Evolutionary conservation across 2,329 filamentous ascomycete species (phyloP), one percentile per base, ranked within the genome.

Genomic region (Elsinoe necatrix): DNA sequence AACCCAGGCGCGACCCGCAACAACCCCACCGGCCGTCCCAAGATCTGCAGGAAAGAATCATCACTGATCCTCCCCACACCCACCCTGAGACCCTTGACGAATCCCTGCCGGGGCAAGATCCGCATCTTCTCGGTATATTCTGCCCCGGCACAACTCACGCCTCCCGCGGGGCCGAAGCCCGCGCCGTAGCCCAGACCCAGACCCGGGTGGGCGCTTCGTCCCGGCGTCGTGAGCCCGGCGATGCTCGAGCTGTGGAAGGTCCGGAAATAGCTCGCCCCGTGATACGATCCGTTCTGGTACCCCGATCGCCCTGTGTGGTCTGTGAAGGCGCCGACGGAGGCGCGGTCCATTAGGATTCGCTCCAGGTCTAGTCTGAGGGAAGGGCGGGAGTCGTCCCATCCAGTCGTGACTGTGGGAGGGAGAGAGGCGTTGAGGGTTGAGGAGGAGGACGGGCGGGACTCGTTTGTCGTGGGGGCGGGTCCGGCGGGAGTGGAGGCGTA

Each of bases 21-120:
- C 55, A 59, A 11, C 47, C 54, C 59, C 35, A 55, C 60, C 29
- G 16, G 29, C 31, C 48, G 3, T 12, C 16, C 48, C 18, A 52
- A 3, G 11, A 18, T 3, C 5, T n/a, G 2, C 48, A 21, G 11
- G 20, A 12, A 52, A 14, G 25, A 29, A 18, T 37, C 48, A 29
- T 52, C 48, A 11, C 29, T 23, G 16, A 52, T 18, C 48, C 48
- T n/a, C 20, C 48, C 48, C 29, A 18, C 12, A 1, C 48, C 25
- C 2, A 52, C 31, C 29, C 31, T 37, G 12, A 52, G 8, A 37
- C 52, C 50, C 18, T 62, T 58, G n/a, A 57, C 59, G 35, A 59
- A 60, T 12, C 34, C 14, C 34, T 37, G 45, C 12, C 54, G 60
- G 45, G 62, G 60, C 55, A 27, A 18, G 20, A 59, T 48, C 41